Evolutionary conservation across 495 filamentous ascomycete genomes (phyloP).

Genomic region (Penicillium coffeae): DNA sequence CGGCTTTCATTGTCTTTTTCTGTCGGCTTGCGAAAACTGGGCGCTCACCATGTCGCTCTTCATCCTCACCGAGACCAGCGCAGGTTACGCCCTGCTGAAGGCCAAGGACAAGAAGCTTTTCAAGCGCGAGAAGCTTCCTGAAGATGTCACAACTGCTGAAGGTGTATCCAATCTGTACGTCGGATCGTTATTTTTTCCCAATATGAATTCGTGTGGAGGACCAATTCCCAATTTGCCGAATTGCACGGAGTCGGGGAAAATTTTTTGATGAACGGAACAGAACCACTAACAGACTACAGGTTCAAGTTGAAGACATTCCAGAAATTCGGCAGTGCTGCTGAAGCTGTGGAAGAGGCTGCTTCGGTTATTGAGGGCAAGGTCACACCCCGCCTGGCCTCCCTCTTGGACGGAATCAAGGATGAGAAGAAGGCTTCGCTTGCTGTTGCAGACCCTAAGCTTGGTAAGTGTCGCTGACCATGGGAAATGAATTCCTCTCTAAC

Average conservation of each 20-base stretch:
- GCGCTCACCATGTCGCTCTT: conserved; percentile 65
- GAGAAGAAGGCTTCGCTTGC: conserved; percentile 96
- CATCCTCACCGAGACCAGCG: conserved; percentile 87
- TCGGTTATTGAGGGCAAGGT: conserved; percentile 91
- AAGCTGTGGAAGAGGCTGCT: conserved; percentile 82
- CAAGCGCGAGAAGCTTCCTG: conserved; percentile 71
- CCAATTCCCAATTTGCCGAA: background rate
- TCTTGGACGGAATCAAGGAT: conserved; percentile 89
- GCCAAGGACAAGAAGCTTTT: conserved; percentile 96
- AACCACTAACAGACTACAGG: conserved; percentile 46
- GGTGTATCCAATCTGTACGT: conserved; percentile 82
- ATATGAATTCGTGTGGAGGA: background rate
- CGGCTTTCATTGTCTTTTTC: conserved; percentile 21
- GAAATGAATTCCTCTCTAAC: conserved; percentile 6
- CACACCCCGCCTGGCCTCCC: conserved; percentile 76
- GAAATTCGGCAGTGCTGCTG: conserved; percentile 89
- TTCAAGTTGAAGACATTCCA: conserved; percentile 93
- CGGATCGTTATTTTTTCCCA: conserved; percentile 3
- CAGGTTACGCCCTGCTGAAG: conserved; percentile 97
- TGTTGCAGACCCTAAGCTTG: conserved; percentile 92
- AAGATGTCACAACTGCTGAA: conserved; percentile 74
- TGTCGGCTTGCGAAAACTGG: conserved; percentile 19
- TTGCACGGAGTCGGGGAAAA: background rate
- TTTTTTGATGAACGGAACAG: conserved; percentile 14
- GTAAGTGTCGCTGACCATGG: conserved; percentile 37